These are phyloP conservation scores for Coniella lustricola DNA, from an alignment of 2,329 filamentous ascomycete genomes.

Conservation along the genomic window DNA sequence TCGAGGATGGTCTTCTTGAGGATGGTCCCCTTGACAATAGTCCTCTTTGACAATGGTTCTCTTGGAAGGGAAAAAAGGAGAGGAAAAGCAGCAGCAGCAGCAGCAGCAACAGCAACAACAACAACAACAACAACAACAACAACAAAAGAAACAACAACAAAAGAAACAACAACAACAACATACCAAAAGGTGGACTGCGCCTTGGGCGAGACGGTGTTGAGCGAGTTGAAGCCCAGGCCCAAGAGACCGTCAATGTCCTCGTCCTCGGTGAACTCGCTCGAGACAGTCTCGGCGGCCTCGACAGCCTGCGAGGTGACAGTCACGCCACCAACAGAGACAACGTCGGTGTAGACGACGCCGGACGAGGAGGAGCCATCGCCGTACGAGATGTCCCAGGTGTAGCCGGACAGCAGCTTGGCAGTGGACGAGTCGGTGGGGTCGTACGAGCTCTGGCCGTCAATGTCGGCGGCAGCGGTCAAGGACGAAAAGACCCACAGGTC, in stretches of 20 bases:
- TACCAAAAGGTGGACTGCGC: slow-evolving; percentile 39
- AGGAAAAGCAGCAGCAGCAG: too few relatives aligned
- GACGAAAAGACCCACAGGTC: slow-evolving; percentile 65
- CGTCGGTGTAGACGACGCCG: slow-evolving; percentile 58
- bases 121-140: too few relatives aligned
- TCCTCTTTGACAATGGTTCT: too few relatives aligned
- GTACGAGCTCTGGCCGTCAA: slow-evolving; percentile 50
- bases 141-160: too few relatives aligned
- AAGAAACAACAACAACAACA: slow-evolving; percentile 18
- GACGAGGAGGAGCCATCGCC: slow-evolving; percentile 55
- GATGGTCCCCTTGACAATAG: too few relatives aligned
- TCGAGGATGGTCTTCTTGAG: too few relatives aligned
- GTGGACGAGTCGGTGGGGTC: slow-evolving; percentile 36
- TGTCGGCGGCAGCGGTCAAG: slow-evolving; percentile 39
- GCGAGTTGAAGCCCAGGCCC: slow-evolving; percentile 52
- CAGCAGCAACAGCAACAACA: too few relatives aligned
- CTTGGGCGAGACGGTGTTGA: slow-evolving; percentile 51
- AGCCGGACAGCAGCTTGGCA: slow-evolving; percentile 32
- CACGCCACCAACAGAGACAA: slow-evolving; percentile 52
- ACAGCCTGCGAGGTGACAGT: slow-evolving; percentile 55
- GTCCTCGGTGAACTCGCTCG: slow-evolving; percentile 30
- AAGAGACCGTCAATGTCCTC: slow-evolving; percentile 36
- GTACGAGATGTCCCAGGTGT: slow-evolving; percentile 53
- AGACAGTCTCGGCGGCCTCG: slow-evolving; percentile 54
- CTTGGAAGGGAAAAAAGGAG: too few relatives aligned